Evolutionary conservation across 192 early-diverging fungal genomes (phyloP), one percentile per base, ranked within the genome.

Genomic region (Spinellus fusiger): DNA sequence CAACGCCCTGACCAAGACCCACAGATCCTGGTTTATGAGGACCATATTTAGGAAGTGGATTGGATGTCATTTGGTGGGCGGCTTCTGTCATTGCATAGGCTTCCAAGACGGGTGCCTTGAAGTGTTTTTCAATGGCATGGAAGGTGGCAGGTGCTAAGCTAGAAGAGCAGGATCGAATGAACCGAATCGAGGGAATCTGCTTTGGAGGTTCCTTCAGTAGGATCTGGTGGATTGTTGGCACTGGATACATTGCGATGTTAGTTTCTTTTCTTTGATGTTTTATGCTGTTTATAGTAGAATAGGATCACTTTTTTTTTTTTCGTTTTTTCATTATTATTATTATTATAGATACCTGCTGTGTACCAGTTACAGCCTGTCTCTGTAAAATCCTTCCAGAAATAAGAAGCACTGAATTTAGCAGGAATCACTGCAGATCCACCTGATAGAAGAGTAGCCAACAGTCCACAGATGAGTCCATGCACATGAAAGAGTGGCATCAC

Each of bases 401-500:
- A 65, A 20, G 72, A 69, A 10, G 86, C 88, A 18, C 81, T 86
- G 66, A 92, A 90, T 54, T 77, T 85, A 53, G 75, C 64, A 9
- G 89, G 92, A 52, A 93, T 68, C 8, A 89, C 81, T 3, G 78
- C 80, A 0, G 84, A 76, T 15, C 87, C 89, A 34, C 88, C 88
- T 6, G 84, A 77, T 23, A 74, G 77, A 6, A 93, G 78, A 6
- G 87, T 83, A 5, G 90, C 75, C 22, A 93, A 73, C 49, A 84
- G 66, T 7, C 81, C 88, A 54, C 89, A 87, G 35, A 93, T 81
- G 37, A 93, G 72, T 9, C 92, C 92, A 66, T 93, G 90, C 6
- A 90, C 88, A 64, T 93, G 92, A 75, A 91, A 91, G 20, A 93
- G 78, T 6, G 92, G 90, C 90, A 92, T 92, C 20, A 91, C 90